phyloP scores from a whole-genome alignment of 1,284 basidiomycete genomes.

The Moesziomyces parantarcticus region DNA sequence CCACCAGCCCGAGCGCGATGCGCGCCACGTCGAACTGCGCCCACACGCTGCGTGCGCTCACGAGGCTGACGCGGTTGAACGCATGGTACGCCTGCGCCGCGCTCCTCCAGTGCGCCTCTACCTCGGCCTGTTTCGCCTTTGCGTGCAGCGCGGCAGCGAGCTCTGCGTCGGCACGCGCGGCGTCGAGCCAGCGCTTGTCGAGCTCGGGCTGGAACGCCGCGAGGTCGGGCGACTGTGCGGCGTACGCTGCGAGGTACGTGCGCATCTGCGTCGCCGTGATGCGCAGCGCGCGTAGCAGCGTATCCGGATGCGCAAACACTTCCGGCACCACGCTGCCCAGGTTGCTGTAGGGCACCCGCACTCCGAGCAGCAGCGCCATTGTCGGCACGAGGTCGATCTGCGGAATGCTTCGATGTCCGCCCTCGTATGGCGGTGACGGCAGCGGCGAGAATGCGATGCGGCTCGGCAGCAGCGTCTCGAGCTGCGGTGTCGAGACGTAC shows the following conservation, averaged over 20 bases:
- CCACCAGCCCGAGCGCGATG: constrained; percentile 75
- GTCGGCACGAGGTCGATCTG: constrained; percentile 96
- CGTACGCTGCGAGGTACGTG: constrained; percentile 81
- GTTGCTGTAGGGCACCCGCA: constrained; percentile 95
- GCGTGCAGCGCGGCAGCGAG: constrained; percentile 9
- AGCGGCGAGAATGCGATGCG: constrained; percentile 55
- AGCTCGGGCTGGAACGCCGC: constrained; percentile 62
- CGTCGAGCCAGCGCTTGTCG: constrained; percentile 42
- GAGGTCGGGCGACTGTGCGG: constrained; percentile 75
- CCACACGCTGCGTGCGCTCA: constrained; percentile 85
- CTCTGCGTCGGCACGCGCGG: constrained; percentile 51
- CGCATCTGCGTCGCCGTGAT: constrained; percentile 83
- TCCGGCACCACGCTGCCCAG: constrained; percentile 92
- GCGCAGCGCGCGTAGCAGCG: constrained; percentile 75
- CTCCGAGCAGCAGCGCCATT: constrained; percentile 86
- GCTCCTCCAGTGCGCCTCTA: constrained; percentile 17
- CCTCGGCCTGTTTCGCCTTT: background rate
- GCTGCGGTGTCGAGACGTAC: constrained; percentile 15
- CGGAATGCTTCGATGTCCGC: constrained; percentile 77
- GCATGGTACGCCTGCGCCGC: constrained; percentile 61
- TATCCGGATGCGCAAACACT: constrained; percentile 73
- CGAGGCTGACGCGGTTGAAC: constrained; percentile 77
- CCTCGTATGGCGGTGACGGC: constrained; percentile 40
- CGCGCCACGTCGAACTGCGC: constrained; percentile 87
- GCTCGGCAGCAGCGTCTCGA: constrained; percentile 16